These are phyloP conservation scores for Filosporella fistucella DNA, from an alignment of 495 filamentous ascomycete genomes.

Conservation along the genomic window DNA sequence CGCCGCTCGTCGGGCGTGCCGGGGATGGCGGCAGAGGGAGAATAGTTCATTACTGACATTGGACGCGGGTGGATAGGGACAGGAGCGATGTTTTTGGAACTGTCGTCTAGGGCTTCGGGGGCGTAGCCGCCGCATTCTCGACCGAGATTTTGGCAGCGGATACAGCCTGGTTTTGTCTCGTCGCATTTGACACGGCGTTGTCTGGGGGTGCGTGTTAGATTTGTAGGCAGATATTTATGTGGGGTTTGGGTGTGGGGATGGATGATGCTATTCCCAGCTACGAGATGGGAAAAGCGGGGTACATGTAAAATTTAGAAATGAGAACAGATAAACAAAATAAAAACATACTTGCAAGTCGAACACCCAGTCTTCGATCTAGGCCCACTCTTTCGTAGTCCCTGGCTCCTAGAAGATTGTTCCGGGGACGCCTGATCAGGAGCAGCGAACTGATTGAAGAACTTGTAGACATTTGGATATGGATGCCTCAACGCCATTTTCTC, in stretches of 20 bases:
- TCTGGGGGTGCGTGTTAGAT: conserved; percentile 8
- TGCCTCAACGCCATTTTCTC: conserved; percentile 18
- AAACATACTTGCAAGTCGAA: conserved; percentile 26
- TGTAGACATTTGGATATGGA: conserved; percentile 26
- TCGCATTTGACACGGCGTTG: conserved; percentile 53
- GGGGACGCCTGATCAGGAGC: conserved; percentile 22
- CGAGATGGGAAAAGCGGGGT: too few relatives aligned
- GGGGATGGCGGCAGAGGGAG: conserved; percentile 20
- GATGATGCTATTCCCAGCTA: too few relatives aligned
- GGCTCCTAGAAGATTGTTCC: conserved; percentile 22
- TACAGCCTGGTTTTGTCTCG: conserved; percentile 51
- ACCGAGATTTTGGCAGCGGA: conserved; percentile 46
- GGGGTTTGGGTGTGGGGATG: background rate
- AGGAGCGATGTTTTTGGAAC: conserved; percentile 19
- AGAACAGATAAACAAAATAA: background rate
- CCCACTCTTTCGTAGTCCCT: conserved; percentile 25
- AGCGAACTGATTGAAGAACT: conserved; percentile 26
- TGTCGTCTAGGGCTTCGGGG: conserved; percentile 17
- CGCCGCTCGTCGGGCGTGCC: conserved; percentile 40
- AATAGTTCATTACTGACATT: conserved; percentile 20
- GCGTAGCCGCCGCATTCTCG: conserved; percentile 52
- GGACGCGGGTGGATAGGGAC: conserved; percentile 24
- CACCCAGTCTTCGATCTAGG: conserved; percentile 24
- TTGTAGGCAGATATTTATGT: background rate
- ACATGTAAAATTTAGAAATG: too few relatives aligned